Percentiles rank a stretch among this genome's conserved stretches.
Evolutionary conservation across 768 basidiomycete genomes (phyloP).

Genomic region (Lactifluus echinatus): DNA sequence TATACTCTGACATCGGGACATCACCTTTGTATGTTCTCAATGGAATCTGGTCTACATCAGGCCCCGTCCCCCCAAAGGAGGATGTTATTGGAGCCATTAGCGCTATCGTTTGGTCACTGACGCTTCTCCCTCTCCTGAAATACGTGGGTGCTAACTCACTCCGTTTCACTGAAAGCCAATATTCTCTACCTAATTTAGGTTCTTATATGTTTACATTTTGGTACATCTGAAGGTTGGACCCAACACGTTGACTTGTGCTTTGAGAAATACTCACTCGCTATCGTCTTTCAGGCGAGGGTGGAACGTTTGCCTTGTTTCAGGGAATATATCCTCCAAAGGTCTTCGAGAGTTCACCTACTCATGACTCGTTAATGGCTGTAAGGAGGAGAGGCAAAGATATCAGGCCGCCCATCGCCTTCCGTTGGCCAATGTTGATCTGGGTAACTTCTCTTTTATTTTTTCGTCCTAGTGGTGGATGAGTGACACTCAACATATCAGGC

Average conservation of each 20-base stretch:
- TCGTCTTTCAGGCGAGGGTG: constrained; percentile 47
- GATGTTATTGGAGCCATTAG: constrained; percentile 56
- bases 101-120: constrained; percentile 58
- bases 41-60: constrained; percentile 48
- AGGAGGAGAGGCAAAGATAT: constrained; percentile 4
- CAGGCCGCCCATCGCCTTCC: constrained; percentile 24
- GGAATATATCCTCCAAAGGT: constrained; percentile 44
- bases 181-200: constrained; percentile 28
- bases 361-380: constrained; percentile 19
- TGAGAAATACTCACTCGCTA: neutral
- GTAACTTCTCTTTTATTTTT: constrained; percentile 27
- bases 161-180: neutral
- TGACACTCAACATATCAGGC: constrained; percentile 29
- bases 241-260: neutral
- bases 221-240: constrained; percentile 39
- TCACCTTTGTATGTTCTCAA: constrained; percentile 58
- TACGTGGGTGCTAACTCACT: constrained; percentile 35
- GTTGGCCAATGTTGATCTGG: constrained; percentile 49
- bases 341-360: constrained; percentile 18
- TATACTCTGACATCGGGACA: constrained; percentile 43
- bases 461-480: neutral
- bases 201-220: constrained; percentile 40
- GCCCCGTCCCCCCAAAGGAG: constrained; percentile 42
- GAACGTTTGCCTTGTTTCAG: constrained; percentile 56
- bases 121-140: constrained; percentile 53